phyloP scores from a whole-genome alignment of 345 rosid species.

The Kernera saxatilis region DNA sequence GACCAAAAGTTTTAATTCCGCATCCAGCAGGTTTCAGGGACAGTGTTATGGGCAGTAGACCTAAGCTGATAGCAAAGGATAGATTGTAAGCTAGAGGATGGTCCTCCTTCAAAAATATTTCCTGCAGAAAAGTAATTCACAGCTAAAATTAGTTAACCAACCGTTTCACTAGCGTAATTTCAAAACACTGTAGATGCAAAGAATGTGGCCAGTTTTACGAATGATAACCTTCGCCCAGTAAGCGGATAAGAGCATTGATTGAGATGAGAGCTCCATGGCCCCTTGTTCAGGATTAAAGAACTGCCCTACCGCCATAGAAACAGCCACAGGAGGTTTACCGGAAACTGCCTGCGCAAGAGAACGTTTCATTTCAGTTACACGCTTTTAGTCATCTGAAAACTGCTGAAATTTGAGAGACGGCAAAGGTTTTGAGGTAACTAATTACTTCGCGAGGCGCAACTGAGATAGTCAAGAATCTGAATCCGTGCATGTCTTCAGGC shows the following conservation, averaged over 20 bases:
- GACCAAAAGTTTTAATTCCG: slow-evolving; percentile 73
- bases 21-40: slow-evolving; percentile 78
- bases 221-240: slow-evolving; percentile 65
- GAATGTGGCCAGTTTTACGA: slow-evolving; percentile 14
- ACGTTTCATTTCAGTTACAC: slow-evolving; percentile 19
- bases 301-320: slow-evolving; percentile 98
- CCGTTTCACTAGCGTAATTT: slow-evolving; percentile 5
- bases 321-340: slow-evolving; percentile 97
- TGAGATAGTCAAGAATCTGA: slow-evolving; percentile 89
- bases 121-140: slow-evolving; percentile 49
- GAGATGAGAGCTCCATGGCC: slow-evolving; percentile 53
- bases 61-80: slow-evolving; percentile 76
- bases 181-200: slow-evolving; percentile 11
- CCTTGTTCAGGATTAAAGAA: slow-evolving; percentile 89
- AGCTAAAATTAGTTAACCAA: slow-evolving; percentile 21
- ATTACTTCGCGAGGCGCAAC: slow-evolving; percentile 93
- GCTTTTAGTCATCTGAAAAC: slow-evolving; percentile 5
- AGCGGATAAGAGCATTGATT: slow-evolving; percentile 56
- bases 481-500: slow-evolving; percentile 78
- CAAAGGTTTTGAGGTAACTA: slow-evolving; percentile 1
- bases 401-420: background rate
- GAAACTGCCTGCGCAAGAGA: slow-evolving; percentile 65
- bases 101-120: slow-evolving; percentile 67
- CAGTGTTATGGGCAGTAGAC: slow-evolving; percentile 71
- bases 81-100: slow-evolving; percentile 84